Base-by-base conservation (phyloP, 345 rosid genomes). In the Ailanthus altissimus region DNA sequence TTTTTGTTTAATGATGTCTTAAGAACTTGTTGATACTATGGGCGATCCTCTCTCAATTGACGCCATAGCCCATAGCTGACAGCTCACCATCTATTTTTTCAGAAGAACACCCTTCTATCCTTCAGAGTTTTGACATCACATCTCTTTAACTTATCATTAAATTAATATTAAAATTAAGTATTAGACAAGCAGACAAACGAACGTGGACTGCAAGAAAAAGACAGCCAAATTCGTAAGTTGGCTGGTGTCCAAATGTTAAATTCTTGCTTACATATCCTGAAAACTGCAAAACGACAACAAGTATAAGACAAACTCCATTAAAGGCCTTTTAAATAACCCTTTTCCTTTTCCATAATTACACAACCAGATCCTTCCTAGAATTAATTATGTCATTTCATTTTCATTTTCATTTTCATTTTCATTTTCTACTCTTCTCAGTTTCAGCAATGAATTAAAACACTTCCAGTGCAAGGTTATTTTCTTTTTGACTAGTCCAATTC, bases 201-300 rank as follows among this genome's bases (percentile, higher is more conserved):
- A 76, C 57, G 80, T 66, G 77, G 57, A 64, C 28, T 3, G 0
- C 57, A 42, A 59, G 68, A 59, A 43, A 50, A 68, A 58, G 70
- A 81, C 77, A 75, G 42, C 67, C 25, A 1, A 32, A 51, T 11
- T 62, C 64, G 73, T 47, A 26, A 43, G 62, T n/a, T n/a, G 68
- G 70, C 57, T 32, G 47, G 60, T 51, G 2, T 57, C 72, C 45
- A 57, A 13, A 20, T 11, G 51, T 50, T 47, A 42, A 54, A 53
- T 36, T 32, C 25, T 54, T 54, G 59, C 59, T 54, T 56, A 4
- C 26, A 28, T 56, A 53, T 50, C 58, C 46, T 1, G 18, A 21
- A 28, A 75, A 69, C 76, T 72, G 46, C 12, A 69, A 75, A 63
- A 75, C 73, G 73, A 76, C 80, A 76, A 59, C 4, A 8, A 15